These are phyloP conservation scores for Paxillus involutus DNA, from an alignment of 768 basidiomycete genomes.

Conservation along the genomic window DNA sequence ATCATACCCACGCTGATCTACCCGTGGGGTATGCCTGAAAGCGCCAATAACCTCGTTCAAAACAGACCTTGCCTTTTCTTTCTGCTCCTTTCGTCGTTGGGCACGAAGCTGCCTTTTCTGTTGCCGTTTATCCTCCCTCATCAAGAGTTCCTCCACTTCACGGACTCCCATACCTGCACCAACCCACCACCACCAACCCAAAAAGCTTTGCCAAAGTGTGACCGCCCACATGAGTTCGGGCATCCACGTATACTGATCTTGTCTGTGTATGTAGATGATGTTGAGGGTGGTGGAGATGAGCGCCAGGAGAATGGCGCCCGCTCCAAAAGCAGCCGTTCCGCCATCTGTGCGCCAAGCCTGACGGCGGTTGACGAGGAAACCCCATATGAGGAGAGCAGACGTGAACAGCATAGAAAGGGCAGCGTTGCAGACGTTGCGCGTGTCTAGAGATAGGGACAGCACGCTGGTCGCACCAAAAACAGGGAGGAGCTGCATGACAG, in stretches of 20 bases:
- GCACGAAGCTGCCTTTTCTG: conserved; percentile 43
- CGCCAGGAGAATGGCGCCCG: conserved; percentile 80
- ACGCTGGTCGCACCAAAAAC: conserved; percentile 42
- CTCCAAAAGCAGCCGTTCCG: conserved; percentile 92
- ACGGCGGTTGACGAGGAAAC: conserved; percentile 81
- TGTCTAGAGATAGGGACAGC: conserved; percentile 61
- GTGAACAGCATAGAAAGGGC: conserved; percentile 96
- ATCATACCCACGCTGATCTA: not conserved
- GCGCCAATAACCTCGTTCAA: conserved; percentile 58
- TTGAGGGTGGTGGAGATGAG: conserved; percentile 82
- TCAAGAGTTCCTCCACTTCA: conserved; percentile 65
- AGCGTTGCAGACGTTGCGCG: conserved; percentile 94
- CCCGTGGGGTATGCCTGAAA: conserved; percentile 30
- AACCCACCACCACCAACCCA: conserved; percentile 99
- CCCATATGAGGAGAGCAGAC: conserved; percentile 88
- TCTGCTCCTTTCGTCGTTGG: conserved; percentile 50
- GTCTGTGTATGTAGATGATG: conserved; percentile 79
- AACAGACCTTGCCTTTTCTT: conserved; percentile 53
- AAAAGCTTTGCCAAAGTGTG: conserved; percentile 94
- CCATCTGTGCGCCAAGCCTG: conserved; percentile 97
- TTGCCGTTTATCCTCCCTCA: conserved; percentile 54
- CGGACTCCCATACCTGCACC: conserved; percentile 84
- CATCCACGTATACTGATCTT: conserved; percentile 90
- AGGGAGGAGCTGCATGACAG: conserved; percentile 81
- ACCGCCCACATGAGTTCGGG: conserved; percentile 88